Evolutionary conservation across 2,329 filamentous ascomycete species (phyloP), one percentile per base, ranked within the genome.

Genomic region (Meredithiella fracta): DNA sequence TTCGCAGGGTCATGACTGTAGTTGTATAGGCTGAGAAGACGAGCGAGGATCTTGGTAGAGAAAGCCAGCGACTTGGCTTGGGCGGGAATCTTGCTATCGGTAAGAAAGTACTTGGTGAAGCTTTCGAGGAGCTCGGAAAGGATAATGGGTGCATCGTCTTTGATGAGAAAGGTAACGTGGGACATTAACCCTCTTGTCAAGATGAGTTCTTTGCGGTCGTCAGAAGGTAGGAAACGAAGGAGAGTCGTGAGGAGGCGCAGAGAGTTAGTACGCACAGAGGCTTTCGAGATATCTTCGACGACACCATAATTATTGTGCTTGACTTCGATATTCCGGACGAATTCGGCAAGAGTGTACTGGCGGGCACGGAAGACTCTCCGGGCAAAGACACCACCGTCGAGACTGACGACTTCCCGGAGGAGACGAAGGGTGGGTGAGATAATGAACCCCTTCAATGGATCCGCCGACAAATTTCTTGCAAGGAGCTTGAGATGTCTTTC

Each of bases 371-470:
- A 94, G 34, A 96, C 75, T 49, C 82, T 76, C 61, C 80, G 82
- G 26, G 90, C 87, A 56, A 89, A 75, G 44, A 80, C 78, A 14
- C 92, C 94, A 15, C 89, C 89, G 67, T 97, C 90, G 60, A 95
- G 85, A 55, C 76, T 81, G 15, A 87, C 79, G n/a, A 90, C 76
- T 68, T 98, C 91, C 53, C 83, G 86, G 59, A 98, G 75, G 53
- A 98, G 71, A 57, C 91, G 82, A 58, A 98, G 71, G 23, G 86
- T 90, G 0, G 92, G 91, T 2, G 88, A 92, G 59, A 96, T 90
- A 58, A 97, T 73, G 67, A 86, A 88, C 40, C 89, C 88, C 65
- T 94, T 95, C 51, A 80, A 77, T 67, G 88, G 90, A 23, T 86
- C 83, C 0, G 86, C 80, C 2, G 86, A 83, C 17, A 97, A 70